These are phyloP conservation scores for Potentilla sterilis DNA, from an alignment of 306 rosid genomes.

Conservation along the genomic window DNA sequence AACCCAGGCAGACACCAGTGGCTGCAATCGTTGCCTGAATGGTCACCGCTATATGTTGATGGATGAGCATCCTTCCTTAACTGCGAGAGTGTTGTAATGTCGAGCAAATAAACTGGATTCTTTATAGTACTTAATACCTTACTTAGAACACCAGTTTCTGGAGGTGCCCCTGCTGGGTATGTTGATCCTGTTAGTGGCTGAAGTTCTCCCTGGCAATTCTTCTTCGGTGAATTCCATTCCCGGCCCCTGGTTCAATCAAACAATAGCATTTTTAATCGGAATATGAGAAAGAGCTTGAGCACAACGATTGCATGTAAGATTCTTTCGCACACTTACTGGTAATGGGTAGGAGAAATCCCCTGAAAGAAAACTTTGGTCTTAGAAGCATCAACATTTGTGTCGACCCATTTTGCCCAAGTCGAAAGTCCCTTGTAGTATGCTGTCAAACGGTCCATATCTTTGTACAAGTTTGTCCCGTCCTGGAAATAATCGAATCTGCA, in stretches of 20 bases:
- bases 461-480: constrained; percentile 51
- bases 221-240: constrained; percentile 83
- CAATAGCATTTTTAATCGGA: not conserved
- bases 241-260: constrained; percentile 52
- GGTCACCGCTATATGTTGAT: constrained; percentile 58
- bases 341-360: constrained; percentile 96
- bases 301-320: not conserved
- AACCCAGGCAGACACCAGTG: constrained; percentile 98
- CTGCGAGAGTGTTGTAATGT: constrained; percentile 84
- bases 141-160: constrained; percentile 52
- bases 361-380: constrained; percentile 84
- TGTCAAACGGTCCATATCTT: constrained; percentile 75
- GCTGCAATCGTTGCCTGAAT: constrained; percentile 80
- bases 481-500: constrained; percentile 78
- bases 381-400: constrained; percentile 65
- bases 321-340: constrained; percentile 50
- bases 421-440: constrained; percentile 70
- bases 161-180: constrained; percentile 86
- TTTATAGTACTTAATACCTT: constrained; percentile 60
- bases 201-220: constrained; percentile 67
- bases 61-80: constrained; percentile 92
- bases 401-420: constrained; percentile 95
- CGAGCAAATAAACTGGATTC: constrained; percentile 68
- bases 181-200: constrained; percentile 65
- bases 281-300: not conserved